phyloP scores from a whole-genome alignment of 2,329 filamentous ascomycete genomes.

The Stagonosporopsis cucurbitacearum region DNA sequence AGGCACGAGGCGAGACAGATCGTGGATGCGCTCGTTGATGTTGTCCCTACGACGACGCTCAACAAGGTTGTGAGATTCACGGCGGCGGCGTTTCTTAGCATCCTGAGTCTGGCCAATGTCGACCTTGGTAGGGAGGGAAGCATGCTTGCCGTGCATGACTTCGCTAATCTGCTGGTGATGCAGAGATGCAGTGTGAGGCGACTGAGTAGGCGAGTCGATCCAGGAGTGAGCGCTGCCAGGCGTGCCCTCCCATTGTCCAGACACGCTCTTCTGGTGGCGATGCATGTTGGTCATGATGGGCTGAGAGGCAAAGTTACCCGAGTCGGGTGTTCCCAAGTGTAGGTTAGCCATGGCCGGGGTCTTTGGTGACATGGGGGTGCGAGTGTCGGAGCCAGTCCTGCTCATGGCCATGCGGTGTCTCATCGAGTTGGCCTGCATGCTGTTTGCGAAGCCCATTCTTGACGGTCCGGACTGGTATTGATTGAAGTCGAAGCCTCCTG shows the following conservation, averaged over 20 bases:
- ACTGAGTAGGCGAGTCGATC: slow-evolving; percentile 86
- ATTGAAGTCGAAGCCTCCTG: slow-evolving; percentile 71
- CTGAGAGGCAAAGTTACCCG: slow-evolving; percentile 75
- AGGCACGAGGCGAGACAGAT: slow-evolving; percentile 91
- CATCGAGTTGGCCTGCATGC: slow-evolving; percentile 44
- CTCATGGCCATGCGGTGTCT: slow-evolving; percentile 59
- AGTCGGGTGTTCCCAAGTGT: slow-evolving; percentile 74
- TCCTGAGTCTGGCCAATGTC: slow-evolving; percentile 76
- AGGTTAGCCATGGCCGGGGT: slow-evolving; percentile 77
- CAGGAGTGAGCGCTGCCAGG: slow-evolving; percentile 85
- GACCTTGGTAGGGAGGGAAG: slow-evolving; percentile 89
- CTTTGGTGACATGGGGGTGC: slow-evolving; percentile 86
- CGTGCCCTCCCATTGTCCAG: slow-evolving; percentile 89
- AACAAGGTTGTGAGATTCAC: slow-evolving; percentile 95
- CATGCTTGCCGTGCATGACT: slow-evolving; percentile 84
- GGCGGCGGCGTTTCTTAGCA: slow-evolving; percentile 86
- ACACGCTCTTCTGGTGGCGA: slow-evolving; percentile 79
- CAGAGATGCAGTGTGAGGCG: slow-evolving; percentile 73
- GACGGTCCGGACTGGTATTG: slow-evolving; percentile 75
- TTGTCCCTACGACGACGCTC: slow-evolving; percentile 95
- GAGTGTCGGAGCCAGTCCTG: slow-evolving; percentile 68
- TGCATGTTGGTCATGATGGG: slow-evolving; percentile 74
- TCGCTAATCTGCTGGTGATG: slow-evolving; percentile 82
- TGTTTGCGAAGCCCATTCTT: slow-evolving; percentile 50
- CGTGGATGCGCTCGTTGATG: slow-evolving; percentile 98